These are phyloP conservation scores for Digitaria exilis DNA, from an alignment of 202 grass and related monocot species.

Conservation along the genomic window DNA sequence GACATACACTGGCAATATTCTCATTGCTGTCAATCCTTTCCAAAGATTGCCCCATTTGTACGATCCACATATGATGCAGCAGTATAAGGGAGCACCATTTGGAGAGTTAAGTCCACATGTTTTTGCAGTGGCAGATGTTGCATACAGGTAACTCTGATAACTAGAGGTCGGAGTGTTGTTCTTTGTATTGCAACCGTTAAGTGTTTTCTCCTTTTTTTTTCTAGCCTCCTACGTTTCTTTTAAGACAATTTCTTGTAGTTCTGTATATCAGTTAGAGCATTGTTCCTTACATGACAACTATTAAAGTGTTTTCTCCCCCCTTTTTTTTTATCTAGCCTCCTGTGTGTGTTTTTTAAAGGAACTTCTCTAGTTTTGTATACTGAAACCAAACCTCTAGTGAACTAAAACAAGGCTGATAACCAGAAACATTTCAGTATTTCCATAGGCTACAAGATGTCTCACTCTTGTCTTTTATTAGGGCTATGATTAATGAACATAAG, in stretches of 20 bases:
- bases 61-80: constrained; percentile 93
- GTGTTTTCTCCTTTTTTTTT: not conserved
- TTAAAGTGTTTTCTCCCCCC: too few relatives aligned
- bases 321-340: not conserved
- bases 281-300: not conserved
- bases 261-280: not conserved
- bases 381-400: not conserved
- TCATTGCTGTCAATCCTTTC: constrained; percentile 95
- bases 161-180: not conserved
- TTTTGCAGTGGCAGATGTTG: constrained; percentile 94
- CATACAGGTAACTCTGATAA: constrained; percentile 66
- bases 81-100: constrained; percentile 92
- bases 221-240: not conserved
- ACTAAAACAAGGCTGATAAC: not conserved
- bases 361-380: not conserved
- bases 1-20: constrained; percentile 95
- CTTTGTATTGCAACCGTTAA: not conserved
- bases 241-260: not conserved
- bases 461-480: constrained; percentile 48
- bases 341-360: not conserved
- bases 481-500: constrained; percentile 88
- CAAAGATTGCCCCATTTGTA: constrained; percentile 88
- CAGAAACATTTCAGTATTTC: constrained; percentile 1
- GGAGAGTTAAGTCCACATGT: constrained; percentile 95
- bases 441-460: constrained; percentile 22